Conservation (phyloP, 2,329 filamentous ascomycete genomes). For the Cladosporium sp. region DNA sequence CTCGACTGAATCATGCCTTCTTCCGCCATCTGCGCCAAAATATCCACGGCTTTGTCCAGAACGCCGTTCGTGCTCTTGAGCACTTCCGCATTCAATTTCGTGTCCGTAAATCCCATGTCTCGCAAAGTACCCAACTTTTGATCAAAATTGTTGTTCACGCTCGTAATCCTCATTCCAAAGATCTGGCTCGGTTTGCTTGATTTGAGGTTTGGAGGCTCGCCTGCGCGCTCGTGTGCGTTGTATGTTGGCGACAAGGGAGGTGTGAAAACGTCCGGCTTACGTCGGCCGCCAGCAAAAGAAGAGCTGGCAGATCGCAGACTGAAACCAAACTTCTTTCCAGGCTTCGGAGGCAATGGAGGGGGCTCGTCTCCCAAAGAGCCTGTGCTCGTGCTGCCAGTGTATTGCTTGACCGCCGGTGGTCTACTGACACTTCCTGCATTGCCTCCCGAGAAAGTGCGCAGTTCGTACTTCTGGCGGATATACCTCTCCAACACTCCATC, state of each 20-base stretch:
- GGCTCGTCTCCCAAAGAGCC: constrained; percentile 54
- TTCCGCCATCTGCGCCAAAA: constrained; percentile 79
- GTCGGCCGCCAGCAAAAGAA: constrained; percentile 62
- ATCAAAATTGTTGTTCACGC: constrained; percentile 67
- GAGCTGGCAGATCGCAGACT: constrained; percentile 69
- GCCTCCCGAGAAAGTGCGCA: constrained; percentile 53
- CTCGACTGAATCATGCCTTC: constrained; percentile 49
- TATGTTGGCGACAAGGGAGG: constrained; percentile 39
- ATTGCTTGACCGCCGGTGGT: constrained; percentile 45
- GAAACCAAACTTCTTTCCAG: constrained; percentile 62
- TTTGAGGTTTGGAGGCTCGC: constrained; percentile 22
- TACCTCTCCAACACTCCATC: constrained; percentile 94
- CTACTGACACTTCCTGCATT: constrained; percentile 32
- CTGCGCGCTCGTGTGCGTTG: constrained; percentile 30
- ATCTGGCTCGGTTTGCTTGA: constrained; percentile 58
- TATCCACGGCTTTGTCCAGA: constrained; percentile 81
- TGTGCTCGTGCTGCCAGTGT: constrained; percentile 56
- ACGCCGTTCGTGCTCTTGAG: constrained; percentile 83
- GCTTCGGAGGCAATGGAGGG: constrained; percentile 61
- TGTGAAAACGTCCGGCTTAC: constrained; percentile 46
- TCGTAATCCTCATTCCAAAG: constrained; percentile 43
- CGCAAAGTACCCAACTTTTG: constrained; percentile 73
- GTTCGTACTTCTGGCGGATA: constrained; percentile 91
- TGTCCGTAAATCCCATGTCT: constrained; percentile 91
- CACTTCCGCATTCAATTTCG: constrained; percentile 76